These are phyloP conservation scores for Monosporascus sp. DNA, from an alignment of 2,329 filamentous ascomycete genomes.

Conservation along the genomic window DNA sequence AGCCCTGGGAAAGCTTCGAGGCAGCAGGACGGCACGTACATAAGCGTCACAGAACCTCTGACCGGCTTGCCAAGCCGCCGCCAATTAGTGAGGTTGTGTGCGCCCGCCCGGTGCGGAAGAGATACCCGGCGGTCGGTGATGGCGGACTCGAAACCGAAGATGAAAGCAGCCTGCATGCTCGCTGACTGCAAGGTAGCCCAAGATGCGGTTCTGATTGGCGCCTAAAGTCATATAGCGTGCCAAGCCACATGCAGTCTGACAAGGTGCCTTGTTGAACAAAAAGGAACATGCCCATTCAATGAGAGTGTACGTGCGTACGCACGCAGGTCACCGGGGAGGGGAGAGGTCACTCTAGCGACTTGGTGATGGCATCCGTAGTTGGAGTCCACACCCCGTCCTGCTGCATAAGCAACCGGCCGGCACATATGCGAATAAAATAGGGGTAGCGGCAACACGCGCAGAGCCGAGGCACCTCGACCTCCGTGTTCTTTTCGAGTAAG, in stretches of 20 bases:
- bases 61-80: no score
- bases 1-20: not conserved
- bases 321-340: no score
- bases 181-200: not conserved
- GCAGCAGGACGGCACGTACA: not conserved
- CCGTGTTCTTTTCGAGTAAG: not conserved
- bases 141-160: no score
- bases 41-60: not conserved
- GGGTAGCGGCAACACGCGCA: not conserved
- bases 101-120: no score
- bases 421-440: no score
- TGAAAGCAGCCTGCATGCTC: not conserved
- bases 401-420: no score
- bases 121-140: no score
- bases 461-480: not conserved
- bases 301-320: no score
- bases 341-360: no score
- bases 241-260: not conserved
- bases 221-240: not conserved
- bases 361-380: no score
- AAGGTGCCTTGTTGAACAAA: not conserved
- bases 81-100: no score
- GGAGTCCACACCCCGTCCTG: no score
- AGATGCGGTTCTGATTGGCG: not conserved
- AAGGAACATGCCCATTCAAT: not conserved